Conservation (phyloP, 2,329 filamentous ascomycete species). For the Lithohypha guttulata region DNA sequence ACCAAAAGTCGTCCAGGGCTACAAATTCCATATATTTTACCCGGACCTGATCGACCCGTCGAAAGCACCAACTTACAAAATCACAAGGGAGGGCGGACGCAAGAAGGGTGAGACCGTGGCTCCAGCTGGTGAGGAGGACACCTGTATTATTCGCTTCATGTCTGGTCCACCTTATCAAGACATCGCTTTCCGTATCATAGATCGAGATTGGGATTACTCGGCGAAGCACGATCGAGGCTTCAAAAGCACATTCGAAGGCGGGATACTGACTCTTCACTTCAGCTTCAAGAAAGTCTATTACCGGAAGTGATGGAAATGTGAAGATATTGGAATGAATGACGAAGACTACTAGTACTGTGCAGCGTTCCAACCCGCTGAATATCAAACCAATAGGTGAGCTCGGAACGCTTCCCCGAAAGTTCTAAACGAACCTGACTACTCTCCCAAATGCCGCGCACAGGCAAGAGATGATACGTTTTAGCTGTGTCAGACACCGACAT, state of each 20-base stretch:
- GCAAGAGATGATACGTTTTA: too few species aligned
- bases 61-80: conserved; percentile 90
- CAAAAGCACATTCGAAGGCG: conserved; percentile 95
- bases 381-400: conserved; percentile 7
- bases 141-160: conserved; percentile 90
- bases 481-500: conserved; percentile 4
- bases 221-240: conserved; percentile 91
- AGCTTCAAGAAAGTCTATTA: conserved; percentile 84
- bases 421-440: too few species aligned
- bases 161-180: conserved; percentile 94
- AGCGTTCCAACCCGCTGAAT: too few species aligned
- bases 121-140: conserved; percentile 89
- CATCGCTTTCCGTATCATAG: conserved; percentile 91
- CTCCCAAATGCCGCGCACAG: too few species aligned
- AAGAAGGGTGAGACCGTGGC: conserved; percentile 86
- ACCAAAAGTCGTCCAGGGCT: conserved; percentile 94
- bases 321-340: too few species aligned
- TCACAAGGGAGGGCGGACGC: conserved; percentile 83
- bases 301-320: conserved; percentile 40
- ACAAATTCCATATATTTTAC: conserved; percentile 99
- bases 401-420: conserved; percentile 7
- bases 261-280: conserved; percentile 91
- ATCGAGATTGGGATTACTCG: conserved; percentile 98
- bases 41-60: conserved; percentile 91
- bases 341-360: too few species aligned